phyloP scores from a whole-genome alignment of 148 eudicot genomes.

The Polygonum aviculare region DNA sequence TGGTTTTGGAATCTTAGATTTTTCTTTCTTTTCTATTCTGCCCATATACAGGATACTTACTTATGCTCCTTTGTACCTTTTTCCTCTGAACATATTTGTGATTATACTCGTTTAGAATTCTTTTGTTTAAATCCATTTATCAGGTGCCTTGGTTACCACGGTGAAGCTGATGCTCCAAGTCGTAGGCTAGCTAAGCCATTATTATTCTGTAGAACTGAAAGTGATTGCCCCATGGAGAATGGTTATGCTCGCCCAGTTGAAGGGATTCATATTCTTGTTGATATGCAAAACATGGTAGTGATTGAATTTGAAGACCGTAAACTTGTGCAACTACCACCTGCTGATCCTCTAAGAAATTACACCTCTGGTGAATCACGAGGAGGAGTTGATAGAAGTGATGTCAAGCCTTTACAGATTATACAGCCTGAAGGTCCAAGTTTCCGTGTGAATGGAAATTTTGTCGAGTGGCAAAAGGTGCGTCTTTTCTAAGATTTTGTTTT shows the following conservation, averaged over 20 bases:
- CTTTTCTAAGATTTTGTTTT: not conserved
- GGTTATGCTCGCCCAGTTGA: conserved; percentile 99
- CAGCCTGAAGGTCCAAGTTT: conserved; percentile 99
- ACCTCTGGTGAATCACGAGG: conserved; percentile 95
- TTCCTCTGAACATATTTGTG: not conserved
- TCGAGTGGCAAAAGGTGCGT: conserved; percentile 94
- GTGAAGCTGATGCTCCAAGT: conserved; percentile 84
- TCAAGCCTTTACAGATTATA: conserved; percentile 69
- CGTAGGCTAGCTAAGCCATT: conserved; percentile 95
- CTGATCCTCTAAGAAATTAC: conserved; percentile 95
- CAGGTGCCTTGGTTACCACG: conserved; percentile 94
- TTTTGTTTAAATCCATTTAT: conserved; percentile 8
- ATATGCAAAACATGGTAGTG: conserved; percentile 95
- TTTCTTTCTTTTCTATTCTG: not conserved
- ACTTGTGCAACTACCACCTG: conserved; percentile 91
- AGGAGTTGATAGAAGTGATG: conserved; percentile 94
- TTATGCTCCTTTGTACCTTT: not conserved
- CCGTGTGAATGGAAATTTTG: conserved; percentile 82
- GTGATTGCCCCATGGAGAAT: conserved; percentile 99
- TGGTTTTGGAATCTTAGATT: not conserved
- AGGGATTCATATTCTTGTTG: conserved; percentile 89
- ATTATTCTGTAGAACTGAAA: conserved; percentile 88
- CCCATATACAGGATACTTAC: not conserved
- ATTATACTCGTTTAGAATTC: not conserved
- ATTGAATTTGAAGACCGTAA: conserved; percentile 94